These are phyloP conservation scores for Ganoderma meredithae DNA, from an alignment of 1,284 basidiomycete genomes.

Conservation along the genomic window DNA sequence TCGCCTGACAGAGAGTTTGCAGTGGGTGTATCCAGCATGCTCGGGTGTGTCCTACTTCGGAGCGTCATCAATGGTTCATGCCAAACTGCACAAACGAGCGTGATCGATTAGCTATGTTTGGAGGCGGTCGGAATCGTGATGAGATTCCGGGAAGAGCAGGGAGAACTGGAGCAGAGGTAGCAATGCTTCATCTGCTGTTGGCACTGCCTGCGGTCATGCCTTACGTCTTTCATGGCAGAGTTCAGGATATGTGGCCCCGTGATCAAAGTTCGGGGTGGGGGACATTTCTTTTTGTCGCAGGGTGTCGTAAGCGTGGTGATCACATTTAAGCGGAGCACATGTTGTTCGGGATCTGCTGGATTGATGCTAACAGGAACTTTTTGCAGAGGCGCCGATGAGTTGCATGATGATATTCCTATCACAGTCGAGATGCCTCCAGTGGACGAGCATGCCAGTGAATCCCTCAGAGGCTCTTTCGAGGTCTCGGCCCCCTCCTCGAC, in stretches of 20 bases:
- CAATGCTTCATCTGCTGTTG: neutral
- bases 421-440: constrained; percentile 45
- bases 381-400: constrained; percentile 48
- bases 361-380: neutral
- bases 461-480: constrained; percentile 34
- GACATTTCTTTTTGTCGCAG: too few relatives aligned
- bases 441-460: constrained; percentile 41
- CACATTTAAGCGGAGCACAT: too few relatives aligned
- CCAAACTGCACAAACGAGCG: neutral
- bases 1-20: too few relatives aligned
- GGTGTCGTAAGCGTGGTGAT: too few relatives aligned
- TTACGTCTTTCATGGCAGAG: neutral
- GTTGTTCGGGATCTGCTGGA: neutral
- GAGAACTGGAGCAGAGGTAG: neutral
- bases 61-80: neutral
- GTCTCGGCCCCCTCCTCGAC: constrained; percentile 22
- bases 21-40: neutral
- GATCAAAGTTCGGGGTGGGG: too few relatives aligned
- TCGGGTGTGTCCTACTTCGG: neutral
- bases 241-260: too few relatives aligned
- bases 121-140: neutral
- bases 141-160: neutral
- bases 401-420: constrained; percentile 44
- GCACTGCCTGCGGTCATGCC: neutral
- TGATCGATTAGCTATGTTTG: neutral